Evolutionary conservation across 2,329 filamentous ascomycete genomes (phyloP).

Genomic region (Ampelomyces quisqualis): DNA sequence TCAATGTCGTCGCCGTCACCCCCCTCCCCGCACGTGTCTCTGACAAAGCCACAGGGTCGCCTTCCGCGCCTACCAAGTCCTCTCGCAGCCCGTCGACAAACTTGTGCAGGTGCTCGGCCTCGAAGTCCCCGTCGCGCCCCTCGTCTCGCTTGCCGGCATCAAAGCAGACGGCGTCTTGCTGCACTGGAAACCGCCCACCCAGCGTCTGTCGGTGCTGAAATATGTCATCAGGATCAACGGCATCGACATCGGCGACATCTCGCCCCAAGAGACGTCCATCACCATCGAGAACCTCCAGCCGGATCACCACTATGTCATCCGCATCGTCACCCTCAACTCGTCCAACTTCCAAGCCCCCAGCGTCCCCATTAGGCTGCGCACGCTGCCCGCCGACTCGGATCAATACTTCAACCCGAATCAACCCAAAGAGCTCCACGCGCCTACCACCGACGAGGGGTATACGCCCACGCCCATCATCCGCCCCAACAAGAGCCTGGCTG

Average conservation of each 20-base stretch:
- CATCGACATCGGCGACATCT: slow-evolving; percentile 84
- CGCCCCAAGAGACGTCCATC: slow-evolving; percentile 79
- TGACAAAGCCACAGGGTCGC: slow-evolving; percentile 64
- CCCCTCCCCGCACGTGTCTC: too few species aligned
- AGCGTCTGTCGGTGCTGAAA: slow-evolving; percentile 70
- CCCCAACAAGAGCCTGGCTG: slow-evolving; percentile 55
- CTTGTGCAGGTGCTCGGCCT: slow-evolving; percentile 89
- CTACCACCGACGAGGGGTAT: slow-evolving; percentile 45
- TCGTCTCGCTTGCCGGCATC: slow-evolving; percentile 88
- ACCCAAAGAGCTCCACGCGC: slow-evolving; percentile 47
- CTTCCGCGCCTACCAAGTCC: slow-evolving; percentile 81
- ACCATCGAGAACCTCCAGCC: slow-evolving; percentile 86
- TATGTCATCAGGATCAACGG: slow-evolving; percentile 94
- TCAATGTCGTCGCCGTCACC: not conserved
- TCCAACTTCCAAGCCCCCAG: slow-evolving; percentile 93
- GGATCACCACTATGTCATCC: slow-evolving; percentile 87
- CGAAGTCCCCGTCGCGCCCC: slow-evolving; percentile 86
- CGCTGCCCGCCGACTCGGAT: slow-evolving; percentile 50
- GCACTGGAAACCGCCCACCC: slow-evolving; percentile 80
- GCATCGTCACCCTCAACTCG: slow-evolving; percentile 85
- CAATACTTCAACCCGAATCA: slow-evolving; percentile 54
- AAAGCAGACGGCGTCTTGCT: slow-evolving; percentile 83
- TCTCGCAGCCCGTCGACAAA: slow-evolving; percentile 87
- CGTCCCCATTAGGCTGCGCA: slow-evolving; percentile 78
- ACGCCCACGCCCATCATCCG: slow-evolving; percentile 57